A percentile compares a stretch with the other conserved stretches of the same genome.
Conservation (phyloP, 2,329 filamentous ascomycete genomes). For the Aspergillus chevalieri region DNA sequence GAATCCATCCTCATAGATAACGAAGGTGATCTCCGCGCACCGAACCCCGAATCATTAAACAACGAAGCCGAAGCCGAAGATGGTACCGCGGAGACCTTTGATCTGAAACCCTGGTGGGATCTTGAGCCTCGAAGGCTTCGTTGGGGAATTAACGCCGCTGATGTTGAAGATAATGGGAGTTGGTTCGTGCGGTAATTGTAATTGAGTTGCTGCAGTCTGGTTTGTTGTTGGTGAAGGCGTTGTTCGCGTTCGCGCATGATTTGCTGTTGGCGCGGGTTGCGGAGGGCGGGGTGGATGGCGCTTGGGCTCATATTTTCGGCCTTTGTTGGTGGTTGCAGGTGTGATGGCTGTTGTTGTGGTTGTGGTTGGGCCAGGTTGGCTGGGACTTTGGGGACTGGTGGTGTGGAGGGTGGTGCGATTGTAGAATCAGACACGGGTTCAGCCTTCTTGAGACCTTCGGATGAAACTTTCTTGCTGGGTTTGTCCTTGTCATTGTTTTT, state of each 20-base stretch:
- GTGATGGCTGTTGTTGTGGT: neutral
- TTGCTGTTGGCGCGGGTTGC: slow-evolving; percentile 6
- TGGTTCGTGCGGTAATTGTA: neutral
- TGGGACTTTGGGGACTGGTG: slow-evolving; percentile 1
- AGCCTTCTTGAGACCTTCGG: neutral
- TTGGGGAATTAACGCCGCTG: neutral
- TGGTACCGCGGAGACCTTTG: neutral
- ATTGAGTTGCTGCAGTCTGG: neutral
- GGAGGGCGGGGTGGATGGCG: slow-evolving; percentile 9
- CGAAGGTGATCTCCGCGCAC: neutral
- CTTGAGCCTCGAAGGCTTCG: neutral
- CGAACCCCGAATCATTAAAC: neutral
- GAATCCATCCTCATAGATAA: no score
- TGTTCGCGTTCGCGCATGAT: slow-evolving; percentile 11
- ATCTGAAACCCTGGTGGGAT: slow-evolving; percentile 1
- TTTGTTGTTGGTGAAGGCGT: neutral
- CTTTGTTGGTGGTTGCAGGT: neutral
- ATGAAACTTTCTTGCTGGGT: neutral
- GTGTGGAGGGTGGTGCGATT: slow-evolving; percentile 3
- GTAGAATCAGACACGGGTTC: neutral
- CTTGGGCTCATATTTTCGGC: slow-evolving; percentile 4
- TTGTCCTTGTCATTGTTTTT: no score
- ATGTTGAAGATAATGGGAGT: neutral
- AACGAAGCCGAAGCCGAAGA: neutral
- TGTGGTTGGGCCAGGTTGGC: neutral